These are phyloP conservation scores for Ambrosiella cleistominuta DNA, from an alignment of 2,329 filamentous ascomycete genomes.

Conservation along the genomic window DNA sequence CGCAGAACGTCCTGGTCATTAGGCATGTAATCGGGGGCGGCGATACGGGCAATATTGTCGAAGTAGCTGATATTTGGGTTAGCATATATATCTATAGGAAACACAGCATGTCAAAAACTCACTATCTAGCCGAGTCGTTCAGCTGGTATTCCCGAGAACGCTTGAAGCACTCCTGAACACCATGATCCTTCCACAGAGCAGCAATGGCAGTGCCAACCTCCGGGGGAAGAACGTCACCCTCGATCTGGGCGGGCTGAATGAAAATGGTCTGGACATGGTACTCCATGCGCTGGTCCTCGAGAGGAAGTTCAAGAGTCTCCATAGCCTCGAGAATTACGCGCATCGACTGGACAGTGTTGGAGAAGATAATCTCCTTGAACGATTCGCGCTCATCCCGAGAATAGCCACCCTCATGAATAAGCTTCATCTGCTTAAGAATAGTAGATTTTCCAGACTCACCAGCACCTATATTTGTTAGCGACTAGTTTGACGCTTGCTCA, in stretches of 20 bases:
- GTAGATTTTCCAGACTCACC: constrained; percentile 91
- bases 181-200: constrained; percentile 79
- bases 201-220: constrained; percentile 89
- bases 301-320: constrained; percentile 56
- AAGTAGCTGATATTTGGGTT: constrained; percentile 53
- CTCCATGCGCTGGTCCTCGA: constrained; percentile 83
- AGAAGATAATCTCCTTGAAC: constrained; percentile 56
- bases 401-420: constrained; percentile 97
- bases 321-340: constrained; percentile 52
- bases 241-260: constrained; percentile 94
- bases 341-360: constrained; percentile 54
- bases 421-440: constrained; percentile 98
- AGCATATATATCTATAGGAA: background rate
- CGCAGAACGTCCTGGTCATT: constrained; percentile 90
- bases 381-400: constrained; percentile 68
- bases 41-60: constrained; percentile 82
- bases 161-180: constrained; percentile 90
- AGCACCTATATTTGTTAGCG: constrained; percentile 43
- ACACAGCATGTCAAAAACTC: constrained; percentile 23
- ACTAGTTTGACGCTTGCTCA: background rate
- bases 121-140: constrained; percentile 95
- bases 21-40: constrained; percentile 79
- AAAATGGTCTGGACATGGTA: constrained; percentile 98
- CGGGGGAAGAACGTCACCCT: constrained; percentile 82
- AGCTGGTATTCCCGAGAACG: constrained; percentile 89